Conservation (phyloP, 129 eudicot genomes). For the Arctium lappa region DNA sequence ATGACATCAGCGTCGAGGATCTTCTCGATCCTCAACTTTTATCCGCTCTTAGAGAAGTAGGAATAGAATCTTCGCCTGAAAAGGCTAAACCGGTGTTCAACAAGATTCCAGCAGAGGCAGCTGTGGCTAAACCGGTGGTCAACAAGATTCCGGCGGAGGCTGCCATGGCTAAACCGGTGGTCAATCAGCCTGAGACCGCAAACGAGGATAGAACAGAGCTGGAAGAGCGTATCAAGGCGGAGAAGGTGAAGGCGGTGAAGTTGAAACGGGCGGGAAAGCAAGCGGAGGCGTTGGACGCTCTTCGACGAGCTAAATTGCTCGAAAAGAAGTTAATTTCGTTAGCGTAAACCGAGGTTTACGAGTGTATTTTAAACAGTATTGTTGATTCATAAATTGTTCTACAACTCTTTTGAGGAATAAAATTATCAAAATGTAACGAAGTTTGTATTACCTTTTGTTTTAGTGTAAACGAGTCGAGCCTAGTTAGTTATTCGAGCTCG, state of each 20-base stretch:
- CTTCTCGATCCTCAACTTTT: constrained; percentile 91
- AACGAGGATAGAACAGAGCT: constrained; percentile 45
- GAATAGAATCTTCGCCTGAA: constrained; percentile 47
- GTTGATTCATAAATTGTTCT: not conserved
- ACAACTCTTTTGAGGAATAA: not conserved
- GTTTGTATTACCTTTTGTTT: not conserved
- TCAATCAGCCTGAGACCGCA: constrained; percentile 28
- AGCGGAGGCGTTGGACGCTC: constrained; percentile 86
- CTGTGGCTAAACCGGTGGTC: not conserved
- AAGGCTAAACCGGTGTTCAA: constrained; percentile 26
- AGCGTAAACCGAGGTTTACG: constrained; percentile 12
- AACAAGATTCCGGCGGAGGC: constrained; percentile 26
- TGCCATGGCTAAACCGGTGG: constrained; percentile 4
- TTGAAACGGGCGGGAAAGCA: constrained; percentile 87
- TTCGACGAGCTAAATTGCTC: constrained; percentile 67
- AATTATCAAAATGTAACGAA: not conserved
- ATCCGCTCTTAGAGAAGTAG: constrained; percentile 68
- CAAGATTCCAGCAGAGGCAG: constrained; percentile 27
- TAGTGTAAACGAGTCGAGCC: too few species aligned
- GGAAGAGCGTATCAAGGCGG: constrained; percentile 74
- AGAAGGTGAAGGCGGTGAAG: constrained; percentile 73
- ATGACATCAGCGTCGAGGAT: constrained; percentile 65
- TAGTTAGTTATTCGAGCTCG: too few species aligned
- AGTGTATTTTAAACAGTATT: constrained; percentile 9
- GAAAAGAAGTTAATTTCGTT: constrained; percentile 67